Base-by-base conservation (phyloP, 768 basidiomycete species). In the Melanogaster broomeanus region DNA sequence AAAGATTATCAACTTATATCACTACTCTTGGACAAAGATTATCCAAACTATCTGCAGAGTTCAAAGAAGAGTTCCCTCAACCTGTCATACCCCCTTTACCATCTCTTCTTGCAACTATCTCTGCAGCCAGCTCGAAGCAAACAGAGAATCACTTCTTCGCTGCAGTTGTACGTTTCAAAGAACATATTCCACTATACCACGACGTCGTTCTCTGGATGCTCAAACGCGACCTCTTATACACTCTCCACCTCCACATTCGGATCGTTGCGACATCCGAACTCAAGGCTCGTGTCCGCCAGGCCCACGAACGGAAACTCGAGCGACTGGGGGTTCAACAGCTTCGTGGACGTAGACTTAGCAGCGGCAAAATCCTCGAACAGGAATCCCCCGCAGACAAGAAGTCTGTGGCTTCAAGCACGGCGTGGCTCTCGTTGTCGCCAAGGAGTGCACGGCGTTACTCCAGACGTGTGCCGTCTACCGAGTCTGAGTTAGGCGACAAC, bases 121-220 rank as follows among this genome's bases (percentile, higher is more conserved):
- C 93, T 0, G 76, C 82, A 0, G 80, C 88, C 0, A 75, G 79
- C 44, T 81, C 84, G 39, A 80, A 82, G 57, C 80, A 83, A 61
- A 74, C 72, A 15, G 81, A 83, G 30, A 87, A 82, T 53, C 86
- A 92, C 54, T 94, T 93, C 69, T 89, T 88, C 55, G 86, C 87
- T 15, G 81, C 89, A 10, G 83, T 97, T 40, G 87, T 90, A 15
- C 77, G 82, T 42, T 70, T 77, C 19, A 85, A 87, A 61, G 85
- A 87, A 34, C 73, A 78, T 11, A 80, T 93, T 25, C 76, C 80
- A 5, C 66, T 84, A 45, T 96, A 90, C 67, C 80, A 87, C 56
- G 84, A 92, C 24, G 89, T 95, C 27, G 83, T 98, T 11, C 72
- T 88, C 33, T 98, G 95, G 96, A 82, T 98, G 77, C 77, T 98